These are phyloP conservation scores for Cryptosporidium sp. DNA, from an alignment of 169 alveolate genomes.

Conservation along the genomic window DNA sequence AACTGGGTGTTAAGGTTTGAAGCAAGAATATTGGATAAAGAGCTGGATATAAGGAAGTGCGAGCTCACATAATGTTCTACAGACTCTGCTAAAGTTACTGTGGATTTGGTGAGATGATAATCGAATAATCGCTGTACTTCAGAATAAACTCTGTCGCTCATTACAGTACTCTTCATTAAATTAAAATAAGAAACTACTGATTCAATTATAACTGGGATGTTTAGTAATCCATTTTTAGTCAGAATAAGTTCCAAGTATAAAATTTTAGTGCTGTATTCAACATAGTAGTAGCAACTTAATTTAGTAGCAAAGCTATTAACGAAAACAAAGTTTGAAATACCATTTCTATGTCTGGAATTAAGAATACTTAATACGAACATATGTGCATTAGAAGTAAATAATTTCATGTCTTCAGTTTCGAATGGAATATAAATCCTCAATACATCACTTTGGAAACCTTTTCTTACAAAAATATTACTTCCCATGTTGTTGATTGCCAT, in stretches of 20 bases:
- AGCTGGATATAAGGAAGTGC: background rate
- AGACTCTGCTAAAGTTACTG: background rate
- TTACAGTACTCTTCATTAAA: background rate
- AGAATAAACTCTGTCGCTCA: background rate
- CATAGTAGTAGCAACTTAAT: background rate
- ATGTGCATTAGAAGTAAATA: background rate
- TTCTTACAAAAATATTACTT: background rate
- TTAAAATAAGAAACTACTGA: background rate
- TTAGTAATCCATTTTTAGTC: background rate
- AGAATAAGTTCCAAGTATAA: background rate
- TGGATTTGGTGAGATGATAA: background rate
- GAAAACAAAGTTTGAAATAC: slow-evolving; percentile 30
- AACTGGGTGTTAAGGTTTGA: background rate
- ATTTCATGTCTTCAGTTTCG: background rate
- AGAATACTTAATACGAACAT: background rate
- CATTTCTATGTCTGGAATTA: slow-evolving; percentile 22
- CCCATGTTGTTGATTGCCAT: background rate
- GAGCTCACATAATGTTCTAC: background rate
- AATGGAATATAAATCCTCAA: slow-evolving; percentile 10
- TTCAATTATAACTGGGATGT: slow-evolving; percentile 2
- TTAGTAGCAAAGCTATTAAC: background rate
- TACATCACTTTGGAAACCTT: background rate
- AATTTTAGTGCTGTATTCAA: background rate
- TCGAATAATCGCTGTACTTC: background rate
- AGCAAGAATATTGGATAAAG: background rate